Conservation (phyloP, 1,284 basidiomycete species). For the Sutorius eximius region DNA sequence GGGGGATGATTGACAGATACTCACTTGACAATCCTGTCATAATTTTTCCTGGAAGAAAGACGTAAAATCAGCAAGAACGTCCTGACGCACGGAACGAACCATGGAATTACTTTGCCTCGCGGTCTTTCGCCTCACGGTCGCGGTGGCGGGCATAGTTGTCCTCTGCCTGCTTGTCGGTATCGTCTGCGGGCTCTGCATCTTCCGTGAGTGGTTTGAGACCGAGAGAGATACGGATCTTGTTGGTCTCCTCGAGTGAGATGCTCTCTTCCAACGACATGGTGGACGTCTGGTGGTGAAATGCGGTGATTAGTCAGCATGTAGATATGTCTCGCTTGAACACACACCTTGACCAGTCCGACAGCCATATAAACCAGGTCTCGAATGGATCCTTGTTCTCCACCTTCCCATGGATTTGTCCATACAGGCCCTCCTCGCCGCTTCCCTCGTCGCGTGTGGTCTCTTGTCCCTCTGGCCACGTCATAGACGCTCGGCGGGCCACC, state of each 20-base stretch:
- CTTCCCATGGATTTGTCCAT: slow-evolving; percentile 15
- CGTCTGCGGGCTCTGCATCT: slow-evolving; percentile 61
- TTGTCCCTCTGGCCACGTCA: slow-evolving; percentile 10
- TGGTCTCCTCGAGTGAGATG: slow-evolving; percentile 95
- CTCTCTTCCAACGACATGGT: slow-evolving; percentile 79
- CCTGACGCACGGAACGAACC: slow-evolving; percentile 12
- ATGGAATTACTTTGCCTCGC: slow-evolving; percentile 67
- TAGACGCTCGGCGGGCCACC: neutral
- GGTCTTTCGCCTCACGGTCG: slow-evolving; percentile 69
- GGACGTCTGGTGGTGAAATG: neutral
- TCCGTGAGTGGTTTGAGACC: slow-evolving; percentile 93
- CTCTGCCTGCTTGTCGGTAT: slow-evolving; percentile 80
- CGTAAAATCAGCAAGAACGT: slow-evolving; percentile 30
- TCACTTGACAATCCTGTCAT: slow-evolving; percentile 87
- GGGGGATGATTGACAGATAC: slow-evolving; percentile 41
- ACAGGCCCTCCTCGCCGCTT: slow-evolving; percentile 7
- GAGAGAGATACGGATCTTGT: slow-evolving; percentile 92
- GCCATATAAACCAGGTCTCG: slow-evolving; percentile 8
- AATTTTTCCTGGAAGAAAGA: slow-evolving; percentile 56
- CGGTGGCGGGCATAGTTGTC: slow-evolving; percentile 78
- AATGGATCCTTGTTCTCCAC: neutral
- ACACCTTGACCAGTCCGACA: neutral
- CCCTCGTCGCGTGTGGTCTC: slow-evolving; percentile 9
- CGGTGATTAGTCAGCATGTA: slow-evolving; percentile 22
- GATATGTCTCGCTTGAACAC: neutral